Conservation (phyloP, 768 basidiomycete genomes). For the Trichaptum fuscoviolaceum region DNA sequence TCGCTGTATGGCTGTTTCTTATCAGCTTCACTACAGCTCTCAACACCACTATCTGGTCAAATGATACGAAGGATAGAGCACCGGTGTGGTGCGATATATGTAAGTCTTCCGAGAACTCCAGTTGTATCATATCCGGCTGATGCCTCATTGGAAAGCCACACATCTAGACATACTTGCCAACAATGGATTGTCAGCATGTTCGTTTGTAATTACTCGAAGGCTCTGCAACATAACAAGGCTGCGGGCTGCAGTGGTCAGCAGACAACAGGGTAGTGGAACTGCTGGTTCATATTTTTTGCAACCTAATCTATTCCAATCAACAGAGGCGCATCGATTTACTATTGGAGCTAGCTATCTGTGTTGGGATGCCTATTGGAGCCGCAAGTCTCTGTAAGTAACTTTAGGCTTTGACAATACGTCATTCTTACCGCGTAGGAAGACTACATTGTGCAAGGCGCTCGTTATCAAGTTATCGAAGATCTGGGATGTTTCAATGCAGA, state of each 20-base stretch:
- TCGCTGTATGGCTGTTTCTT: constrained; percentile 62
- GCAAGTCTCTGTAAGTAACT: neutral
- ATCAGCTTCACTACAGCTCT: constrained; percentile 54
- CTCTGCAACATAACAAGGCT: constrained; percentile 30
- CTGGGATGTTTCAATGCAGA: neutral
- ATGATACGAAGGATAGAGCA: constrained; percentile 40
- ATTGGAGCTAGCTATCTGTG: neutral
- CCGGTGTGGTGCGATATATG: constrained; percentile 49
- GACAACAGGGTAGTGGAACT: constrained; percentile 34
- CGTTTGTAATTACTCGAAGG: neutral
- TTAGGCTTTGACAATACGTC: neutral
- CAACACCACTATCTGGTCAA: constrained; percentile 67
- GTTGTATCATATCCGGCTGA: neutral
- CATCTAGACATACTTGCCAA: neutral
- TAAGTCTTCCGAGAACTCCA: neutral
- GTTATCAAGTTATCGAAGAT: neutral
- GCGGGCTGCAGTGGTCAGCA: constrained; percentile 45
- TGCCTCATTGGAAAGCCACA: neutral
- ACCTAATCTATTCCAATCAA: neutral
- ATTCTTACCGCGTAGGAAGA: neutral
- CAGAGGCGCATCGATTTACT: neutral
- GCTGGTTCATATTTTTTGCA: no score
- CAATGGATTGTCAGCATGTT: neutral
- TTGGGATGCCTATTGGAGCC: neutral
- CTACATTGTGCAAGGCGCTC: neutral